These are phyloP conservation scores for Stylonectria norvegica DNA, from an alignment of 2,329 filamentous ascomycete genomes.

Conservation along the genomic window DNA sequence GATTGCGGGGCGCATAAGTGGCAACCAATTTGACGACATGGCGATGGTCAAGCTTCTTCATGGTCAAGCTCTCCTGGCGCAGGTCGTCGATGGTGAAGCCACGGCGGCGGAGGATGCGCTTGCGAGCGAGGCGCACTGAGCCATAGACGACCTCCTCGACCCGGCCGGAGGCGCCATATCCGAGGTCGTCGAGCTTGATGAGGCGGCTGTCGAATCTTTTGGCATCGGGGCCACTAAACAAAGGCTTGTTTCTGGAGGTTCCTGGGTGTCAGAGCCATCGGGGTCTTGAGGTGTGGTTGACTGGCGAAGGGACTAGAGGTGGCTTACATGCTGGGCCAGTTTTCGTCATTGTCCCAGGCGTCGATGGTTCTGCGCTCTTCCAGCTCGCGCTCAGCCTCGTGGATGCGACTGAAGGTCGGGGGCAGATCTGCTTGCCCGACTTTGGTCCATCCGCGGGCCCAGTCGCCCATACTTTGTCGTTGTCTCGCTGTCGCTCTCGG, in stretches of 20 bases:
- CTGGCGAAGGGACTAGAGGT: no score
- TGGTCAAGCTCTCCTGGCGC: constrained; percentile 44
- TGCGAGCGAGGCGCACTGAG: constrained; percentile 43
- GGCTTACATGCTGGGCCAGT: constrained; percentile 34
- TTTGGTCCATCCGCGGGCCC: constrained; percentile 31
- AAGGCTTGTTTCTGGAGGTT: constrained; percentile 28
- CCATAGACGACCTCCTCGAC: constrained; percentile 43
- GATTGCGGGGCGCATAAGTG: constrained; percentile 40
- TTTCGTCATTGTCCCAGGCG: constrained; percentile 31
- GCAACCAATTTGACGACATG: constrained; percentile 48
- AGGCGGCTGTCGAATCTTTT: constrained; percentile 34
- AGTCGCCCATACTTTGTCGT: constrained; percentile 26
- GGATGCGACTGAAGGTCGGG: constrained; percentile 20
- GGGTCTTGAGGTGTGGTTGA: not conserved
- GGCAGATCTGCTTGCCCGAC: constrained; percentile 27
- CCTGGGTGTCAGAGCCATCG: constrained; percentile 4
- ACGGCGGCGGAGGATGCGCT: constrained; percentile 38
- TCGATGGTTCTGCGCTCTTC: constrained; percentile 30
- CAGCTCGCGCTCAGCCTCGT: constrained; percentile 30
- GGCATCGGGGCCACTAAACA: constrained; percentile 30
- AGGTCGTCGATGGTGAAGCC: constrained; percentile 39
- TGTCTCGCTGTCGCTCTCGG: not conserved
- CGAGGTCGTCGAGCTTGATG: constrained; percentile 35
- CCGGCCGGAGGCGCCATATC: constrained; percentile 41
- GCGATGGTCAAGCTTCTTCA: constrained; percentile 46